phyloP scores from a whole-genome alignment of 495 filamentous ascomycete species.

The Neurospora tetraspora region DNA sequence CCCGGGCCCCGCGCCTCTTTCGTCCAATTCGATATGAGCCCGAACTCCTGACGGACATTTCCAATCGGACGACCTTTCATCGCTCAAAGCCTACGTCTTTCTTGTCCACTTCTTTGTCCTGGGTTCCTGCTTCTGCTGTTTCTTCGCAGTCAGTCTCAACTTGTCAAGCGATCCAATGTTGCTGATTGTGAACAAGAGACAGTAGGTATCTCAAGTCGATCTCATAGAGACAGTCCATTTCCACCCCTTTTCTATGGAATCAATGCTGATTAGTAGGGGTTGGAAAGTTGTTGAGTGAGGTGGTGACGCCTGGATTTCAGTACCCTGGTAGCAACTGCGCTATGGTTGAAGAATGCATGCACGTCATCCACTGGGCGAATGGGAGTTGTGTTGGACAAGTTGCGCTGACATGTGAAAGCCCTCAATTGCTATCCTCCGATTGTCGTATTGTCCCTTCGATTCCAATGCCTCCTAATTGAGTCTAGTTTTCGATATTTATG shows the following conservation, averaged over 20 bases:
- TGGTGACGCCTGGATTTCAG: too few relatives aligned
- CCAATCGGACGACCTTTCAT: neutral
- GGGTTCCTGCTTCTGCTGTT: neutral
- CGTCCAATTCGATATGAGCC: neutral
- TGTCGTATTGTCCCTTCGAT: neutral
- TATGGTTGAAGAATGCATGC: neutral
- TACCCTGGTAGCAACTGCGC: too few relatives aligned
- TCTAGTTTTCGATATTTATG: neutral
- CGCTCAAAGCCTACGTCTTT: neutral
- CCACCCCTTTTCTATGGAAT: neutral
- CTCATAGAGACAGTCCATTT: too few relatives aligned
- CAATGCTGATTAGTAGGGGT: neutral
- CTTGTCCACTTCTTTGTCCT: neutral
- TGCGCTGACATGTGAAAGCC: neutral
- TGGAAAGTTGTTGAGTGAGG: too few relatives aligned
- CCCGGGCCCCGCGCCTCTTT: neutral
- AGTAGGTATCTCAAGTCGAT: neutral
- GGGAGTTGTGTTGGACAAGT: neutral
- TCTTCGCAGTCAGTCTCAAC: neutral
- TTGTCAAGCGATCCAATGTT: neutral
- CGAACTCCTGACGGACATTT: neutral
- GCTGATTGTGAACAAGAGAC: neutral
- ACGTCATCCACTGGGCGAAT: neutral
- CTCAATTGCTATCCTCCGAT: neutral
- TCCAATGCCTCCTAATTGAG: neutral